Percentiles rank a stretch among this genome's conserved stretches.
These are phyloP conservation scores for Themeda triandra DNA, from an alignment of 176 grass and related monocot genomes.

Conservation along the genomic window DNA sequence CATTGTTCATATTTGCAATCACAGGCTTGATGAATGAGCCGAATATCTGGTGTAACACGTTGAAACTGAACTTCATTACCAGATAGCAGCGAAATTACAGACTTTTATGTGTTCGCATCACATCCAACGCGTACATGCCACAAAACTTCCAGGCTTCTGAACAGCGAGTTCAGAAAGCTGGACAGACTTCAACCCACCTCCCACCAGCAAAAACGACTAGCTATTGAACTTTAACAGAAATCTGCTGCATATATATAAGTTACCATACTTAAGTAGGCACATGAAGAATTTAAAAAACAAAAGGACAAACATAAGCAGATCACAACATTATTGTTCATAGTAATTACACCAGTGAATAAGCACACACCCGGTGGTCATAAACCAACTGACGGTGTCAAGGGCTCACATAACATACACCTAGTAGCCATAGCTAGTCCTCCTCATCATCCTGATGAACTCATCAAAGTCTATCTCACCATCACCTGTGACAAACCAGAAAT, in stretches of 20 bases:
- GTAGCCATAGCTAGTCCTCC: conserved; percentile 60
- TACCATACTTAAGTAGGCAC: background rate
- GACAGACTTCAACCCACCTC: background rate
- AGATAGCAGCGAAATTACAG: too few relatives aligned
- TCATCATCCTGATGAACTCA: conserved; percentile 83
- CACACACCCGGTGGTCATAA: background rate
- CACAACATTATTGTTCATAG: background rate
- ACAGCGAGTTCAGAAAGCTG: background rate
- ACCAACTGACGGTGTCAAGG: background rate
- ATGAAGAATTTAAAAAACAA: background rate
- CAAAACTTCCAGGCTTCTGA: background rate
- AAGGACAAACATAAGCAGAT: background rate
- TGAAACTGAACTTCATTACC: background rate
- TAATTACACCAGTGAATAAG: background rate
- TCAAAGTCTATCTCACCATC: conserved; percentile 82
- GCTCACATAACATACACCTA: conserved; percentile 18
- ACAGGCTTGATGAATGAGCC: too few relatives aligned
- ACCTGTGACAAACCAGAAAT: conserved; percentile 36
- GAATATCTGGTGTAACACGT: background rate
- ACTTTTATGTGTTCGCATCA: background rate
- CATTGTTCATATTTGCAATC: background rate
- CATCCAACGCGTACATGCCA: background rate
- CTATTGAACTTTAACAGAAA: background rate
- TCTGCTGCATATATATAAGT: background rate
- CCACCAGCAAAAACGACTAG: background rate